Conservation (phyloP, 2,329 filamentous ascomycete genomes). For the Cladosporium cucumerinum region DNA sequence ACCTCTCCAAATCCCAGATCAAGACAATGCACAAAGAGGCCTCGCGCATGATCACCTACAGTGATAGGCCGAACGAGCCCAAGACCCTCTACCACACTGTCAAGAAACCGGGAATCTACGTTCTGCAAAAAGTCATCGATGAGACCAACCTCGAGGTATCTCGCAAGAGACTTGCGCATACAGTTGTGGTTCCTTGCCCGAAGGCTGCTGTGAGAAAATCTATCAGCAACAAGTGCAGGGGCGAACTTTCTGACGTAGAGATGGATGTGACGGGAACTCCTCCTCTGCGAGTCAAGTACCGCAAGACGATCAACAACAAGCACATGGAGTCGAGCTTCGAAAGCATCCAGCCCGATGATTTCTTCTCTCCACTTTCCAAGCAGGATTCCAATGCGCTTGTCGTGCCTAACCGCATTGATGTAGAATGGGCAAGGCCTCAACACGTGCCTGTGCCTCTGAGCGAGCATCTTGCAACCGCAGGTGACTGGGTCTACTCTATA, state of each 20-base stretch:
- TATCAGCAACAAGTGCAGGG: constrained; percentile 70
- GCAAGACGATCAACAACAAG: constrained; percentile 77
- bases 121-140: constrained; percentile 79
- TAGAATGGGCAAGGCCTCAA: constrained; percentile 76
- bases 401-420: constrained; percentile 58
- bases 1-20: constrained; percentile 69
- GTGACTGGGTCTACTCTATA: constrained; percentile 84
- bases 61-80: constrained; percentile 39
- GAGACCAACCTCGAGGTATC: constrained; percentile 78
- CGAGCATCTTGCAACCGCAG: constrained; percentile 76
- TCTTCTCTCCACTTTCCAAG: constrained; percentile 71
- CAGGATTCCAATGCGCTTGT: constrained; percentile 52
- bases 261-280: constrained; percentile 85
- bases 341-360: constrained; percentile 85
- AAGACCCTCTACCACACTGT: constrained; percentile 64
- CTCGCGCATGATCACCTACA: constrained; percentile 54
- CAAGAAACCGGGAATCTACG: constrained; percentile 85
- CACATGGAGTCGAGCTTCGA: constrained; percentile 86
- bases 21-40: constrained; percentile 70
- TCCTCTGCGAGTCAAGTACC: constrained; percentile 89
- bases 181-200: constrained; percentile 82
- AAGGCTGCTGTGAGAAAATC: constrained; percentile 68
- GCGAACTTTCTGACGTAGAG: constrained; percentile 80
- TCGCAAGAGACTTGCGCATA: constrained; percentile 64
- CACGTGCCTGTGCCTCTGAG: constrained; percentile 79